phyloP scores from a whole-genome alignment of 495 filamentous ascomycete species.

The Poronia punctata region DNA sequence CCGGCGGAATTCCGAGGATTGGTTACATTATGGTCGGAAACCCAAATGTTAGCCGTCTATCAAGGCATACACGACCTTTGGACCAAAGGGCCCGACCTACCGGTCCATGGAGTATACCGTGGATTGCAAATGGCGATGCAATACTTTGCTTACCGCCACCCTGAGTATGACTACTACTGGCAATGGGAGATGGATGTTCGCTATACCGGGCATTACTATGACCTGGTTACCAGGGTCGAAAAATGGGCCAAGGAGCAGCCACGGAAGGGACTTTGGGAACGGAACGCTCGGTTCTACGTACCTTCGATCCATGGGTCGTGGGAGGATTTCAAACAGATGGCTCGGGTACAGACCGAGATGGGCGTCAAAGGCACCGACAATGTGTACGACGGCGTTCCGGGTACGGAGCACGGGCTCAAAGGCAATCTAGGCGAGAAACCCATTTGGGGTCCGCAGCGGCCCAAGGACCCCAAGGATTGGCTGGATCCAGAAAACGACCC shows the following conservation, averaged over 20 bases:
- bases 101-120: conserved; percentile 86
- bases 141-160: conserved; percentile 80
- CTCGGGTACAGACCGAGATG: conserved; percentile 81
- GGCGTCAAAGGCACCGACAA: conserved; percentile 69
- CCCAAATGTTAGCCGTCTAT: conserved; percentile 85
- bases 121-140: conserved; percentile 91
- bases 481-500: conserved; percentile 63
- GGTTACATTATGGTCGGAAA: conserved; percentile 83
- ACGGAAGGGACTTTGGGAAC: conserved; percentile 88
- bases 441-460: conserved; percentile 80
- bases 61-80: conserved; percentile 69
- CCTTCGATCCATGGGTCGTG: conserved; percentile 81
- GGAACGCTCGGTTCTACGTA: conserved; percentile 86
- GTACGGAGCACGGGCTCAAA: conserved; percentile 24
- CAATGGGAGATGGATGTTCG: conserved; percentile 98
- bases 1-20: conserved; percentile 85
- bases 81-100: conserved; percentile 56
- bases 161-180: conserved; percentile 94
- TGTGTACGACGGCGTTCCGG: conserved; percentile 51
- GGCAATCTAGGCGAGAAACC: conserved; percentile 49
- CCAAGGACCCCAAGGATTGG: conserved; percentile 55
- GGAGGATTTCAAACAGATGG: conserved; percentile 89
- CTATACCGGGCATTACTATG: conserved; percentile 94
- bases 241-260: conserved; percentile 78
- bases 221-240: conserved; percentile 69